Percentiles rank a stretch among this genome's conserved stretches.
phyloP scores from a whole-genome alignment of 768 basidiomycete species.

The Sarcomyxa edulis region DNA sequence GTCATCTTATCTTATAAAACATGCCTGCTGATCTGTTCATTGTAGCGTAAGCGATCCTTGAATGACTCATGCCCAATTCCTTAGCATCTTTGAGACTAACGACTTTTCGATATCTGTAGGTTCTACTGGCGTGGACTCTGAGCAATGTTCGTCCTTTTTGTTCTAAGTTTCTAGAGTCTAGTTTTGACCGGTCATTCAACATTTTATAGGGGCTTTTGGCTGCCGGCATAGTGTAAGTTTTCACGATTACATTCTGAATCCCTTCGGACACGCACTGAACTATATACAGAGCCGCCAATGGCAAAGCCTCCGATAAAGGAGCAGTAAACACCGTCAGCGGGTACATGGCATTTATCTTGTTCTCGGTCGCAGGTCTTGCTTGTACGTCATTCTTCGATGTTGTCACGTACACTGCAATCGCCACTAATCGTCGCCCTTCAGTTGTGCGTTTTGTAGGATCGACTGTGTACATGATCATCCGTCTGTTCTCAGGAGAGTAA shows the following conservation, averaged over 20 bases:
- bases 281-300: slow-evolving; percentile 40
- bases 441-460: slow-evolving; percentile 85
- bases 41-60: slow-evolving; percentile 21
- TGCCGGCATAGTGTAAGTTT: slow-evolving; percentile 64
- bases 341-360: slow-evolving; percentile 87
- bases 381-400: slow-evolving; percentile 44
- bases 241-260: neutral
- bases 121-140: slow-evolving; percentile 84
- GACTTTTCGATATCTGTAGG: too few relatives aligned
- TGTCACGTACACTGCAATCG: neutral
- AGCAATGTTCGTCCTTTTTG: slow-evolving; percentile 56
- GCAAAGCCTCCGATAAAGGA: slow-evolving; percentile 39
- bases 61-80: too few relatives aligned
- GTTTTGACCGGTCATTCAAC: slow-evolving; percentile 9
- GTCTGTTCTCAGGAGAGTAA: slow-evolving; percentile 88
- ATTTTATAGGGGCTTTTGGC: slow-evolving; percentile 56
- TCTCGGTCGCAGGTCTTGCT: slow-evolving; percentile 83
- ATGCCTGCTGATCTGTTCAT: slow-evolving; percentile 9
- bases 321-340: slow-evolving; percentile 62
- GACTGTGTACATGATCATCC: slow-evolving; percentile 75
- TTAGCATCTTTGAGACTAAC: too few relatives aligned
- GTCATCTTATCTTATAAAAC: too few relatives aligned
- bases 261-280: neutral
- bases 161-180: slow-evolving; percentile 1
- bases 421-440: too few relatives aligned